Evolutionary conservation across 1,284 basidiomycete genomes (phyloP).

Genomic region (Cryptococcus wingfieldii): DNA sequence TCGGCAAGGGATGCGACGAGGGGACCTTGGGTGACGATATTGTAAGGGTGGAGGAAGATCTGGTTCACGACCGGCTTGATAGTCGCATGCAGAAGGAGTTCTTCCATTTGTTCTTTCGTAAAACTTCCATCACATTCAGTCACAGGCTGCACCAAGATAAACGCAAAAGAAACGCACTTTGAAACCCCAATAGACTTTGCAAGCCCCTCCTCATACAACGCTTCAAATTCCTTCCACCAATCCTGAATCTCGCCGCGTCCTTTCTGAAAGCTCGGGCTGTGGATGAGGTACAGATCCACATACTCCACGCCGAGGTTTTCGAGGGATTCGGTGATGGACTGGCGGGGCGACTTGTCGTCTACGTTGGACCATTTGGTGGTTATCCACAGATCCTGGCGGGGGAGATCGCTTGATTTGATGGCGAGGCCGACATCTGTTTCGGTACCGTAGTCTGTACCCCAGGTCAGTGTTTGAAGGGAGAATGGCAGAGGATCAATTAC

Average conservation of each 20-base stretch:
- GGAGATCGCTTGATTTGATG: constrained; percentile 49
- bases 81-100: constrained; percentile 57
- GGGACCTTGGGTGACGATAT: constrained; percentile 56
- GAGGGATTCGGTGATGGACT: constrained; percentile 58
- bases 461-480: not conserved
- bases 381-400: constrained; percentile 53
- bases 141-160: not conserved
- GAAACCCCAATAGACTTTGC: constrained; percentile 70
- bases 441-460: constrained; percentile 36
- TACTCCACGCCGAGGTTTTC: constrained; percentile 62
- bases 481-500: constrained; percentile 9
- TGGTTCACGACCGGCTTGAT: constrained; percentile 68
- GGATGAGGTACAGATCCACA: constrained; percentile 63
- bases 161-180: constrained; percentile 49
- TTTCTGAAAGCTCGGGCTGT: constrained; percentile 54
- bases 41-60: constrained; percentile 68
- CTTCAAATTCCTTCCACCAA: constrained; percentile 62
- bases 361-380: constrained; percentile 62
- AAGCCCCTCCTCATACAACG: constrained; percentile 56
- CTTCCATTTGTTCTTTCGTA: constrained; percentile 56
- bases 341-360: constrained; percentile 55
- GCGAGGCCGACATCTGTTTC: constrained; percentile 52
- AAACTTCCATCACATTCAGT: constrained; percentile 47
- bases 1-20: constrained; percentile 58
- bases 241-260: constrained; percentile 53